Evolutionary conservation across 176 grass and related monocot genomes (phyloP).

Genomic region (Hsuehochloa calcarea): DNA sequence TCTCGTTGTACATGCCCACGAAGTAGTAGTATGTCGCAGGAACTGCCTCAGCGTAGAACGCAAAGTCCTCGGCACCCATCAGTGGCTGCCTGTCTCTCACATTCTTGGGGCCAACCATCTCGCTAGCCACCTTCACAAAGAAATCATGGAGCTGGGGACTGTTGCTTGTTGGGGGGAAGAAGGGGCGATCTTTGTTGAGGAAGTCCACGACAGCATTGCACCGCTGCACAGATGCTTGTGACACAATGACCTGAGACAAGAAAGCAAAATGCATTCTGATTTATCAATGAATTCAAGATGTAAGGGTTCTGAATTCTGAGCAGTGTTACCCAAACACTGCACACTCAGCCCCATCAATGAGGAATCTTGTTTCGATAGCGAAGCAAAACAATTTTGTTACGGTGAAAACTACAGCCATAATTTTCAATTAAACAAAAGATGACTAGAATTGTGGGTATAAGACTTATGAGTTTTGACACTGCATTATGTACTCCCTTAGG

Average conservation of each 20-base stretch:
- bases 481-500: neutral
- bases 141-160: slow-evolving; percentile 52
- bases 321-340: neutral
- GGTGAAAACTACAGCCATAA: neutral
- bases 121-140: slow-evolving; percentile 56
- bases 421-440: neutral
- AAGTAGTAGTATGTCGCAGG: slow-evolving; percentile 82
- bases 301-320: neutral
- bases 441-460: neutral
- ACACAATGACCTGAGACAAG: slow-evolving; percentile 68
- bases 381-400: neutral
- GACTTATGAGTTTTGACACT: neutral
- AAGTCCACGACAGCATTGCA: slow-evolving; percentile 78
- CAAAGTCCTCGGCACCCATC: slow-evolving; percentile 83
- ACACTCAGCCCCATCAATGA: neutral
- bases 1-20: slow-evolving; percentile 57
- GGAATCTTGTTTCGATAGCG: neutral
- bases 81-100: slow-evolving; percentile 62
- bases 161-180: slow-evolving; percentile 78
- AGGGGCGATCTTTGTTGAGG: slow-evolving; percentile 40
- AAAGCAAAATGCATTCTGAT: neutral
- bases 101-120: slow-evolving; percentile 59
- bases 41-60: slow-evolving; percentile 63
- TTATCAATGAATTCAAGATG: neutral
- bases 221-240: slow-evolving; percentile 88